Percentiles rank a stretch among this genome's conserved stretches.
Evolutionary conservation across 148 eudicot genomes (phyloP).

Genomic region (Linanthus parryae): DNA sequence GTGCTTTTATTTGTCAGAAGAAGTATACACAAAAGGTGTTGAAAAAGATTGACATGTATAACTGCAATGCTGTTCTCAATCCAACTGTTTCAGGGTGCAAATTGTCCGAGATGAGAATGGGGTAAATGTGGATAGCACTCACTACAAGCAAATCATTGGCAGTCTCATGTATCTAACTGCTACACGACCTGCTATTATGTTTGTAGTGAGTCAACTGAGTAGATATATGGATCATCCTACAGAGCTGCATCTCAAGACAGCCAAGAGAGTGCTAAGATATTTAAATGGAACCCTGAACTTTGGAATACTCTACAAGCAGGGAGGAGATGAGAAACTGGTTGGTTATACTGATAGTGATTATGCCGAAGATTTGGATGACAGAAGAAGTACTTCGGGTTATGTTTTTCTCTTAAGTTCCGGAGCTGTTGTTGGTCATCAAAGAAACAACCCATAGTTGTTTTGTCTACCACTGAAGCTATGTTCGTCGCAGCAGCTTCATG

Average conservation of each 20-base stretch:
- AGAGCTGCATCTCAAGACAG: no score
- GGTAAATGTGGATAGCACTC: neutral
- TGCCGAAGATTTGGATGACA: conserved; percentile 5
- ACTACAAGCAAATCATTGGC: neutral
- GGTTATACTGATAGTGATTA: conserved; percentile 4
- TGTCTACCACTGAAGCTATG: conserved; percentile 2
- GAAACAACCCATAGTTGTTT: conserved; percentile 1
- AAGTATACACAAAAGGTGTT: neutral
- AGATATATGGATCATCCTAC: no score
- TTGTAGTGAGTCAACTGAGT: neutral
- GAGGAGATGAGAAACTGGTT: neutral
- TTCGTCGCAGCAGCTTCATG: neutral
- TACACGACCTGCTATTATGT: neutral
- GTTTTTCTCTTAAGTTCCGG: conserved; percentile 2
- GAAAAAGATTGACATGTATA: neutral
- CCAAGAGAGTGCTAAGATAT: no score
- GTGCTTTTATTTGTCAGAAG: neutral
- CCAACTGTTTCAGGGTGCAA: neutral
- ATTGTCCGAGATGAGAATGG: neutral
- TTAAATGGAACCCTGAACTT: no score
- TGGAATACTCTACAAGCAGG: neutral
- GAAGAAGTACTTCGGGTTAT: neutral
- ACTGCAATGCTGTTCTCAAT: neutral
- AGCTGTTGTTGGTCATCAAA: neutral
- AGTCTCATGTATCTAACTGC: neutral